Conservation (phyloP, 495 filamentous ascomycete species). For the Xylaria longipes region DNA sequence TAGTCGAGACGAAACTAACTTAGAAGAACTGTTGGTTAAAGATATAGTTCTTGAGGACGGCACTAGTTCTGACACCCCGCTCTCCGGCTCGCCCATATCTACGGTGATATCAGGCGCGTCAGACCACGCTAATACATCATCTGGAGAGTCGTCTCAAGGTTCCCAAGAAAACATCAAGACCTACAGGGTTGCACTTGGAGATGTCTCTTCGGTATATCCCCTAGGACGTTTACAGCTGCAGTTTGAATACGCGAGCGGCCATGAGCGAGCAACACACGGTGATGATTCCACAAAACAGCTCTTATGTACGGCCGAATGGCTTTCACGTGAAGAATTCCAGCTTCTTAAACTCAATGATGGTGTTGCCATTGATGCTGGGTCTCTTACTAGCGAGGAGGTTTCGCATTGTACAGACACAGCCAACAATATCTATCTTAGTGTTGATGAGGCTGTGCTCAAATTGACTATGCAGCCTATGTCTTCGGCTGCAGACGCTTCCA, state of each 20-base stretch:
- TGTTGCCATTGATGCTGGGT: neutral
- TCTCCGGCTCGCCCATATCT: neutral
- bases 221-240: conserved; percentile 33
- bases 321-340: neutral
- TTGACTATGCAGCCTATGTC: neutral
- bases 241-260: conserved; percentile 33
- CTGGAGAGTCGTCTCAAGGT: neutral
- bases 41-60: neutral
- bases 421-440: conserved; percentile 7
- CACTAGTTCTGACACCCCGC: neutral
- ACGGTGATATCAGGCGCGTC: neutral
- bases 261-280: neutral
- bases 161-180: neutral
- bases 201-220: neutral
- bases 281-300: neutral
- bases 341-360: neutral
- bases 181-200: neutral
- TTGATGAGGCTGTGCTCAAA: conserved; percentile 2
- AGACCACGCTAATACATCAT: neutral
- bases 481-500: neutral
- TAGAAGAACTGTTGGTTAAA: neutral
- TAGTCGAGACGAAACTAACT: neutral
- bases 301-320: conserved; percentile 1
- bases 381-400: neutral
- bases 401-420: neutral